Evolutionary conservation across 306 rosid genomes (phyloP).

Genomic region (Dalbergia cultrata): DNA sequence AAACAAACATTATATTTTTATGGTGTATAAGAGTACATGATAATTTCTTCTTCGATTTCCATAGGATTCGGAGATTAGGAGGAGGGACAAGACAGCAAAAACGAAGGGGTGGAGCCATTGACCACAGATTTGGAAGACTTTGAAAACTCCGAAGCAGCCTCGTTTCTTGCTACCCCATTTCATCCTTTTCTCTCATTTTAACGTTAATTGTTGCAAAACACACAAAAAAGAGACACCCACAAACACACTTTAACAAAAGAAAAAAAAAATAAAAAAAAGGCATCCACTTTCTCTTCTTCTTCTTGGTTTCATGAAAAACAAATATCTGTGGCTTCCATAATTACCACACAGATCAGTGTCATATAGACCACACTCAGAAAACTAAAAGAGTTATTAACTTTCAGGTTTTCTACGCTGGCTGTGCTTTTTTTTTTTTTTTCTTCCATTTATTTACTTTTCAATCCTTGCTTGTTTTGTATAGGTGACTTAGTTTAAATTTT

Average conservation of each 20-base stretch:
- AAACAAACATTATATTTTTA: background rate
- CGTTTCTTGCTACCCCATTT: constrained; percentile 56
- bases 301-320: constrained; percentile 50
- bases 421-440: background rate
- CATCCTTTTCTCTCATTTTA: constrained; percentile 51
- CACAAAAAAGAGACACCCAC: background rate
- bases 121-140: constrained; percentile 69
- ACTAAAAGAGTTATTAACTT: background rate
- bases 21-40: background rate
- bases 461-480: constrained; percentile 30
- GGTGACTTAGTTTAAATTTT: constrained; percentile 49
- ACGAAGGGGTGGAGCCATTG: constrained; percentile 59
- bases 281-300: constrained; percentile 49
- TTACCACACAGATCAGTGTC: constrained; percentile 60
- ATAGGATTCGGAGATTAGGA: constrained; percentile 51
- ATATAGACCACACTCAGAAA: constrained; percentile 47
- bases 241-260: background rate
- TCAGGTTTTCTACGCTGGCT: constrained; percentile 35
- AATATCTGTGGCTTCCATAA: constrained; percentile 35
- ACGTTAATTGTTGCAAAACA: constrained; percentile 36
- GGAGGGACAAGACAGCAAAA: constrained; percentile 54
- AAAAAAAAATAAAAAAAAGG: background rate
- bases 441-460: background rate
- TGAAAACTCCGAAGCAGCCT: constrained; percentile 77
- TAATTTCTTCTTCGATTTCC: constrained; percentile 48